Evolutionary conservation across 345 rosid genomes (phyloP), one percentile per base, ranked within the genome.

Genomic region (Lepidium sativum): DNA sequence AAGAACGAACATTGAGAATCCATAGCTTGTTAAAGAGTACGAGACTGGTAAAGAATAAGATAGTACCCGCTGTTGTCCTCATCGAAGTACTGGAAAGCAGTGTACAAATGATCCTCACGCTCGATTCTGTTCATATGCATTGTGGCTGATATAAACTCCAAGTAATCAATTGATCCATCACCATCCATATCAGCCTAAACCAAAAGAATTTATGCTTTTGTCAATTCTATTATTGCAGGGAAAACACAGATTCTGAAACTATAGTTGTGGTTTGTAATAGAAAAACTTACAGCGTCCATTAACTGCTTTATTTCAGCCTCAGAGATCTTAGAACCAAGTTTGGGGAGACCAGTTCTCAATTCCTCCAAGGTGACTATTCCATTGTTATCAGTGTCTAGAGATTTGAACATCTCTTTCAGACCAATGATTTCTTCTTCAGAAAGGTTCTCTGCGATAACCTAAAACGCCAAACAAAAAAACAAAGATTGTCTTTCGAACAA

Each of bases 381-480:
- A 21, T 78, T 90, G 66, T 86, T 85, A 78, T 94, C 97, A 0
- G 86, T 88, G 82, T 94, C 99, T 80, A 94, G 87, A 51, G 92
- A 80, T 77, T 88, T 90, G 79, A 94, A 94, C 95, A 94, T 90
- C 79, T 85, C 97, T 80, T 86, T 90, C 72, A 94, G 80, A 55
- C 99, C 99, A 81, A 82, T 82, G 53, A 90, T 90, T 74, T 94
- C 99, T 71, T 94, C 99, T 74, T 90, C 99, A n/a, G 99, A 94
- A 37, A 90, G 87, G 63, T 83, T 90, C 82, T 90, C 99, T 1
- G 99, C 97, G 38, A 94, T 90, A 45, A 94, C 97, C 99, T 94
- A 75, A 59, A 63, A 70, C 6, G 23, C 29, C 23, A 52, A 51
- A 62, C 33, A 45, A 72, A 40, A n/a, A 49, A 21, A 25, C 44